Conservation (phyloP, 1,139 yeast species). For the Yamadazyma trypodendri region DNA sequence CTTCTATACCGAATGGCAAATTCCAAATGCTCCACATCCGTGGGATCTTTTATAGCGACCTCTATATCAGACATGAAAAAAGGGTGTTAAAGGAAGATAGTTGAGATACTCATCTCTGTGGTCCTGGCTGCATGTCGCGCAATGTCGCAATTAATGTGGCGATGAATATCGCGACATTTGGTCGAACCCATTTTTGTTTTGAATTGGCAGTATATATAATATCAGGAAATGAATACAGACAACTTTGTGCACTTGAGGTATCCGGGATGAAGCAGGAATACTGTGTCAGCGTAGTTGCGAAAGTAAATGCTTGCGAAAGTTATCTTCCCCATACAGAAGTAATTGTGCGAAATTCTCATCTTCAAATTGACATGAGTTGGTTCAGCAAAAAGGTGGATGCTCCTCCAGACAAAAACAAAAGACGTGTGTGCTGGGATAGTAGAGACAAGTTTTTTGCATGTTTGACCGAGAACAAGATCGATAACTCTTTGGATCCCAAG, state of each 20-base stretch:
- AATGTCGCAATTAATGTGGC: too few species aligned
- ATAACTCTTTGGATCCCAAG: slow-evolving; percentile 44
- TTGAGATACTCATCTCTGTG: too few species aligned
- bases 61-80: slow-evolving; percentile 13
- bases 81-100: too few species aligned
- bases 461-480: slow-evolving; percentile 38
- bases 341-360: neutral
- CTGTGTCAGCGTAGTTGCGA: neutral
- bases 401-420: slow-evolving; percentile 43
- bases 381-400: slow-evolving; percentile 28
- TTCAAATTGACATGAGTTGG: slow-evolving; percentile 30
- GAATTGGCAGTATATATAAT: too few species aligned
- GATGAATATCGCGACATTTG: too few species aligned
- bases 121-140: too few species aligned
- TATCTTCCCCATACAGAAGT: too few species aligned
- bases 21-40: slow-evolving; percentile 13
- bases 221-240: too few species aligned
- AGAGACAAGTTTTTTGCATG: slow-evolving; percentile 45
- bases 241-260: too few species aligned
- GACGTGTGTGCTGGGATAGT: slow-evolving; percentile 45
- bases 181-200: too few species aligned
- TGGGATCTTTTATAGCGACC: slow-evolving; percentile 12
- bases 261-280: neutral
- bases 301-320: neutral
- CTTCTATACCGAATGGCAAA: slow-evolving; percentile 19